Evolutionary conservation across 345 rosid species (phyloP), one percentile per base, ranked within the genome.

Genomic region (Arabis hirsuta): DNA sequence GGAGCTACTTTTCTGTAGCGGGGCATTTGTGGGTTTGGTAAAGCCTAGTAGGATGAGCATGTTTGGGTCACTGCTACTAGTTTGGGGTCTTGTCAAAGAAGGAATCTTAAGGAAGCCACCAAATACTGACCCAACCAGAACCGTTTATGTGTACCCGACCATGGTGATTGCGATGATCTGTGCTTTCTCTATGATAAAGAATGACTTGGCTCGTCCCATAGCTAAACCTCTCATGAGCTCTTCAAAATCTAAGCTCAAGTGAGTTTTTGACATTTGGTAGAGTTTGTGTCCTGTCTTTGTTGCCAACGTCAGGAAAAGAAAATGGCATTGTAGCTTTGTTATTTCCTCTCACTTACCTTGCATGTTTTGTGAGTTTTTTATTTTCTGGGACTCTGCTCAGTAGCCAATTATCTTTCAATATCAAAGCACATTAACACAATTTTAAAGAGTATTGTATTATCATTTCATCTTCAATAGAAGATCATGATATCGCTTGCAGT

Each of bases 11-110:
- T 67, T 79, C 86, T 66, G 96, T 94, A 65, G 96, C 97, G 96
- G 97, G 64, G 91, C 96, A 11, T 79, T 91, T 46, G 85, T 91
- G 7, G 93, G 98, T 55, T 48, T 89, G 69, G 77, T 91, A 26
- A 94, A 84, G 75, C 92, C 91, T 0, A 96, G 97, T 34, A 94
- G 98, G 78, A 94, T 91, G 97, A 84, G 93, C 77, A 85, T 89
- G 97, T 94, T 94, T 39, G 97, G 98, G 51, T 89, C 97, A 0
- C 87, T 89, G 46, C 73, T 91, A 44, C 73, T 91, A 26, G 76
- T 88, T 29, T 94, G 96, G 98, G 97, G 98, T 39, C 96, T 91
- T 53, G 87, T 94, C 69, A 89, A 91, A 86, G 97, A 91, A 78
- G 97, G 96, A 47, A 86, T 94, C 62, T 77, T 85, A 77, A 85